phyloP scores from a whole-genome alignment of 176 grass and related monocot genomes.

The Zea mays region DNA sequence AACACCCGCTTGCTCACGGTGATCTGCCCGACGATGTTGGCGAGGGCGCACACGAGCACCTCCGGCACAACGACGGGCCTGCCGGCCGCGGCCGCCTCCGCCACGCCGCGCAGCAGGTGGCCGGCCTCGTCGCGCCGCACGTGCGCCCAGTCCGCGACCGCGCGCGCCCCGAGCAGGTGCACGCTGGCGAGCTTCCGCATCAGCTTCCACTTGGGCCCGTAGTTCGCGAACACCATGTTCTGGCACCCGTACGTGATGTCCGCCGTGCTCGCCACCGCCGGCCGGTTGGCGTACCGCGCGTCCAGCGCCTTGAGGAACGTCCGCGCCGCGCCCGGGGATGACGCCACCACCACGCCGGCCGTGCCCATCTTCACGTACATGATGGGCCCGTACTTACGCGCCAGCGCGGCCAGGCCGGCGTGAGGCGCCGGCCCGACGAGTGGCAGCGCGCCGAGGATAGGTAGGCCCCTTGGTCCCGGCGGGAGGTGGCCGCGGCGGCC shows the following conservation, averaged over 20 bases:
- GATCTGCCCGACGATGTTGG: conserved; percentile 79
- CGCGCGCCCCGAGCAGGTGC: conserved; percentile 71
- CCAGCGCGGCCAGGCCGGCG: conserved; percentile 58
- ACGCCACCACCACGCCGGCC: conserved; percentile 60
- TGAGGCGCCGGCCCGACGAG: conserved; percentile 71
- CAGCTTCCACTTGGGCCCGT: conserved; percentile 74
- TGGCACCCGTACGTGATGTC: conserved; percentile 74
- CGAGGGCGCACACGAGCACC: conserved; percentile 70
- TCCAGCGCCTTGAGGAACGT: conserved; percentile 75
- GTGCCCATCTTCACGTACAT: conserved; percentile 90
- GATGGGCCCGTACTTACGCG: conserved; percentile 54
- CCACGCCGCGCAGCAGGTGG: conserved; percentile 31
- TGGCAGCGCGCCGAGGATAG: conserved; percentile 70
- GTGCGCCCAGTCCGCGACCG: conserved; percentile 55
- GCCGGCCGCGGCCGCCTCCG: conserved; percentile 12
- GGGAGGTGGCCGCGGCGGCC: conserved; percentile 32
- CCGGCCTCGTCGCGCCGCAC: conserved; percentile 69
- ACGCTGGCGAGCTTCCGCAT: conserved; percentile 84
- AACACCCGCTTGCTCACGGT: conserved; percentile 79
- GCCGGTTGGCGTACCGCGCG: conserved; percentile 65
- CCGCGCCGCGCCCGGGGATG: conserved; percentile 54
- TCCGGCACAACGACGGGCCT: conserved; percentile 64
- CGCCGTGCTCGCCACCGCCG: conserved; percentile 52
- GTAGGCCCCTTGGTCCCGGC: conserved; percentile 48
- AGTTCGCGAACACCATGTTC: conserved; percentile 93